Evolutionary conservation across 768 basidiomycete species (phyloP).

Genomic region (Leccinum sublutescens): DNA sequence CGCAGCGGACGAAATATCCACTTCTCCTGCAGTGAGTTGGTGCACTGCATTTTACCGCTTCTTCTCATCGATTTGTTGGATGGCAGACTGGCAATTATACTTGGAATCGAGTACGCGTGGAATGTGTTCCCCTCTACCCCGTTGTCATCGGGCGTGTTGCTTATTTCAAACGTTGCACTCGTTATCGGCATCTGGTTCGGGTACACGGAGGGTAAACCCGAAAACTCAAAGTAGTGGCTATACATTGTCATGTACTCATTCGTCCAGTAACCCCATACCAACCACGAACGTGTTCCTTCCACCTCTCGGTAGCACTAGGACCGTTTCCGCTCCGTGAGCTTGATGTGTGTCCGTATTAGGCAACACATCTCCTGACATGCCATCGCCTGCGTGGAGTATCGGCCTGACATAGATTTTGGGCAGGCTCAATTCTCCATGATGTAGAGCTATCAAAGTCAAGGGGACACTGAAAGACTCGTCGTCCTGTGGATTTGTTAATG

Average conservation of each 20-base stretch:
- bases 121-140: slow-evolving; percentile 81
- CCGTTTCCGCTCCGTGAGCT: slow-evolving; percentile 76
- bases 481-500: slow-evolving; percentile 44
- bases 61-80: background rate
- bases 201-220: slow-evolving; percentile 38
- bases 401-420: slow-evolving; percentile 71
- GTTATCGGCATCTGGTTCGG: slow-evolving; percentile 57
- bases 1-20: slow-evolving; percentile 72
- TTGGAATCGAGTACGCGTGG: slow-evolving; percentile 81
- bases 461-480: slow-evolving; percentile 55
- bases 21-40: slow-evolving; percentile 54
- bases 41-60: slow-evolving; percentile 1
- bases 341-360: slow-evolving; percentile 81
- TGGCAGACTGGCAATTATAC: slow-evolving; percentile 56
- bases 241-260: slow-evolving; percentile 7
- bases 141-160: slow-evolving; percentile 57
- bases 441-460: slow-evolving; percentile 82
- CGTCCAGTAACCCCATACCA: slow-evolving; percentile 53
- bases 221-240: slow-evolving; percentile 2
- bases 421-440: slow-evolving; percentile 75
- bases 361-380: slow-evolving; percentile 57
- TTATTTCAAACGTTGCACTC: slow-evolving; percentile 50
- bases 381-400: slow-evolving; percentile 48
- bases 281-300: slow-evolving; percentile 81
- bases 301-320: slow-evolving; percentile 80